Conservation (phyloP, 2,329 filamentous ascomycete genomes). For the Bipolaris sorokiniana region DNA sequence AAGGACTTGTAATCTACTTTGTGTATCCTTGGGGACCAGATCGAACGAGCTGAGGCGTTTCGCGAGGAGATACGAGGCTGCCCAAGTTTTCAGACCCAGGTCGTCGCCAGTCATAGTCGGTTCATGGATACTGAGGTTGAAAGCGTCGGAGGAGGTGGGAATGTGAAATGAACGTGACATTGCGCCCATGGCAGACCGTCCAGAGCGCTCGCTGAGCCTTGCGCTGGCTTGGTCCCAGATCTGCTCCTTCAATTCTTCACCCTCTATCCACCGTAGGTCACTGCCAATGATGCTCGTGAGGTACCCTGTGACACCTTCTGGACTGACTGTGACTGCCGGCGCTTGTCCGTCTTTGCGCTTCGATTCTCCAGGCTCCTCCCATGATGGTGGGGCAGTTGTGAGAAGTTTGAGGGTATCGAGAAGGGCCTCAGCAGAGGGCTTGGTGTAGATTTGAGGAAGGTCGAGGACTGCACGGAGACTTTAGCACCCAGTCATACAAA, state of each 20-base stretch:
- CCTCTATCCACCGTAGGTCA: constrained; percentile 69
- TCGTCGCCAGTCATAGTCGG: constrained; percentile 87
- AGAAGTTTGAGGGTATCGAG: constrained; percentile 70
- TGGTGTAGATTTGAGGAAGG: constrained; percentile 82
- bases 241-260: constrained; percentile 68
- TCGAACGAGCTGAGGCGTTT: constrained; percentile 63
- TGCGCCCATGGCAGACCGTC: constrained; percentile 71
- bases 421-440: constrained; percentile 70
- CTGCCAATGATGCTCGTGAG: constrained; percentile 72
- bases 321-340: constrained; percentile 49
- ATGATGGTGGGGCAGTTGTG: constrained; percentile 70
- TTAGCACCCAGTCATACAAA: constrained; percentile 18
- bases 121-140: constrained; percentile 76
- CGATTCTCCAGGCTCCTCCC: constrained; percentile 59
- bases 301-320: constrained; percentile 65
- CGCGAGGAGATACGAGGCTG: constrained; percentile 84
- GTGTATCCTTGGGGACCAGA: constrained; percentile 9
- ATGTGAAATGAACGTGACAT: constrained; percentile 67
- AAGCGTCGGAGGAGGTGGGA: constrained; percentile 50
- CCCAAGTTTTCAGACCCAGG: constrained; percentile 94
- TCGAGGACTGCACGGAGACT: constrained; percentile 63
- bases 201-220: constrained; percentile 84
- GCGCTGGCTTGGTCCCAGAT: constrained; percentile 81
- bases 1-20: constrained; percentile 55
- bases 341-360: constrained; percentile 35